These are phyloP conservation scores for Suillus brevipes DNA, from an alignment of 768 basidiomycete species.

Conservation along the genomic window DNA sequence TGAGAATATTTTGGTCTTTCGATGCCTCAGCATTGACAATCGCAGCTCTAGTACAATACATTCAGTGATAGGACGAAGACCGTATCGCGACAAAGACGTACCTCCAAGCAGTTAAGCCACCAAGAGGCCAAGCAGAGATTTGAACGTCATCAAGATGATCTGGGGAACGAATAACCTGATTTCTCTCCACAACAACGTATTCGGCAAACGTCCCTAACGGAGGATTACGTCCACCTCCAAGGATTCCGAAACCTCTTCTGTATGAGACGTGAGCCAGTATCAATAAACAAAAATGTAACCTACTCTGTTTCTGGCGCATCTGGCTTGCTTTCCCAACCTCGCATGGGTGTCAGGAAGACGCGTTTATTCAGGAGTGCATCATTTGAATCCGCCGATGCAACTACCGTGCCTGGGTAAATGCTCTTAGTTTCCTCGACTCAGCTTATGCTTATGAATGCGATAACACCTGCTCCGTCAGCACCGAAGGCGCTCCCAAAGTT, in stretches of 20 bases:
- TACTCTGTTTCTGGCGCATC: constrained; percentile 67
- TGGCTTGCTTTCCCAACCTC: constrained; percentile 72
- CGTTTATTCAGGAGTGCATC: constrained; percentile 62
- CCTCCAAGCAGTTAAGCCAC: constrained; percentile 85
- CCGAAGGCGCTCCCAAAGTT: constrained; percentile 61
- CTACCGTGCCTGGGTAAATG: constrained; percentile 51
- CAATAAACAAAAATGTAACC: constrained; percentile 15
- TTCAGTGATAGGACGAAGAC: background rate
- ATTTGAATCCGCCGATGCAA: constrained; percentile 51
- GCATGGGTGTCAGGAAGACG: constrained; percentile 74
- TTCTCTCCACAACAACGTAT: constrained; percentile 70
- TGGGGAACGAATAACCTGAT: constrained; percentile 66
- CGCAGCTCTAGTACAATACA: constrained; percentile 48
- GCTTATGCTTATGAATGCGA: background rate
- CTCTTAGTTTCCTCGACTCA: background rate
- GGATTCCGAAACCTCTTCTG: constrained; percentile 54
- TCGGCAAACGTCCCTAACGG: constrained; percentile 74
- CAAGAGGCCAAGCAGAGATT: constrained; percentile 76
- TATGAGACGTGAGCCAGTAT: background rate
- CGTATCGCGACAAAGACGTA: constrained; percentile 31
- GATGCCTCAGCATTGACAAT: constrained; percentile 64
- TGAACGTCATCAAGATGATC: constrained; percentile 67
- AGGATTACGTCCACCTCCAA: constrained; percentile 59
- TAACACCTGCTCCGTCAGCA: constrained; percentile 69
- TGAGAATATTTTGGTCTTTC: constrained; percentile 69